phyloP scores from a whole-genome alignment of 139 green algal species.

The Yamagishiella unicocca region DNA sequence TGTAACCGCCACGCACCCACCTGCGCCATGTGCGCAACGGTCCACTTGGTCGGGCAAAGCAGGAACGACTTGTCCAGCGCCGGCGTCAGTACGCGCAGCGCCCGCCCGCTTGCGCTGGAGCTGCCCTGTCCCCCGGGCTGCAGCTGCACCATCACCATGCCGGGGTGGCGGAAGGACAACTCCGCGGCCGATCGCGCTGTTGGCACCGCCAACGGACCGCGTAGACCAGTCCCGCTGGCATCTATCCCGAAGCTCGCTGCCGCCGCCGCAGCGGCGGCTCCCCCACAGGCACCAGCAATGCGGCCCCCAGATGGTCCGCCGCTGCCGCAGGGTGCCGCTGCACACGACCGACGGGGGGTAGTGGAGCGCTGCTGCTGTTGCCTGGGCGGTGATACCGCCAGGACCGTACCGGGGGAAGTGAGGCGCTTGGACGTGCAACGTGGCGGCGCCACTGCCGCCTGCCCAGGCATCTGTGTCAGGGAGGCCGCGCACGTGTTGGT shows the following conservation, averaged over 20 bases:
- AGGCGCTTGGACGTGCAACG: too few species aligned
- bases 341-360: too few species aligned
- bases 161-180: conserved; percentile 17
- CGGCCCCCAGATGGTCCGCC: not conserved
- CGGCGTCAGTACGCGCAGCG: not conserved
- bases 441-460: too few species aligned
- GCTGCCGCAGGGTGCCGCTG: not conserved
- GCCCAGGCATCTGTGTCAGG: too few species aligned
- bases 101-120: not conserved
- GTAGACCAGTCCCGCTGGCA: too few species aligned
- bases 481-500: too few species aligned
- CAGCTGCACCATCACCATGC: conserved; percentile 27
- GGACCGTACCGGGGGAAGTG: too few species aligned
- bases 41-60: not conserved
- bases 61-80: conserved; percentile 24
- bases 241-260: too few species aligned
- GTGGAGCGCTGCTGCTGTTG: too few species aligned
- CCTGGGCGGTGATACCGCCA: too few species aligned
- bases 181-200: not conserved
- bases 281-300: not conserved
- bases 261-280: not conserved
- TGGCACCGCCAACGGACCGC: not conserved
- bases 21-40: conserved; percentile 28
- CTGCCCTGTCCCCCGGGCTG: not conserved
- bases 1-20: not conserved